phyloP scores from a whole-genome alignment of 441 rosid genomes.

The Pelargonium fulgidum region DNA sequence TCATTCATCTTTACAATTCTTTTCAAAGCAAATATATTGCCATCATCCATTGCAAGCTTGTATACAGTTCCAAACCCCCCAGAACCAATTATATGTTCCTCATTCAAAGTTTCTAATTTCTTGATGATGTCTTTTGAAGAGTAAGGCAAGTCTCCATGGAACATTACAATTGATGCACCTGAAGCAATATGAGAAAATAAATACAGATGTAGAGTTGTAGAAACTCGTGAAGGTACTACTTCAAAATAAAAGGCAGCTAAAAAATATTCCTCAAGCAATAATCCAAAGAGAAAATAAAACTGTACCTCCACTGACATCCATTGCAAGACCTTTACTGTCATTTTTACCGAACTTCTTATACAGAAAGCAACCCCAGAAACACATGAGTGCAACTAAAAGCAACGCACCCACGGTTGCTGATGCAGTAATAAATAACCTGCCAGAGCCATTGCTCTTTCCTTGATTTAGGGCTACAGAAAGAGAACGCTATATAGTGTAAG shows the following conservation, averaged over 20 bases:
- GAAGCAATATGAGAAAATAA: constrained; percentile 23
- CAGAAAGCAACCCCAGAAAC: constrained; percentile 98
- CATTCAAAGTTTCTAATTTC: constrained; percentile 73
- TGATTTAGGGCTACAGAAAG: constrained; percentile 49
- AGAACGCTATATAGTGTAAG: constrained; percentile 4
- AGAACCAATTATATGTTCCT: constrained; percentile 79
- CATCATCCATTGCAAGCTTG: constrained; percentile 97
- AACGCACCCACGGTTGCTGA: constrained; percentile 93
- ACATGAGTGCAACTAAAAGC: constrained; percentile 97
- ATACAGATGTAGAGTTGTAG: constrained; percentile 1
- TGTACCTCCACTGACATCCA: constrained; percentile 84
- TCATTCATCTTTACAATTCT: constrained; percentile 82
- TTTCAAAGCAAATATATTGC: constrained; percentile 81
- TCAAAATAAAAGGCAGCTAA: neutral
- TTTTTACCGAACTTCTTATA: constrained; percentile 91
- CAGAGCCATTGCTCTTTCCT: constrained; percentile 63
- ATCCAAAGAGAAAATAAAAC: neutral
- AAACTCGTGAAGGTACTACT: constrained; percentile 4
- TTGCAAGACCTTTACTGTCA: constrained; percentile 69
- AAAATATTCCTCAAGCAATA: too few relatives aligned
- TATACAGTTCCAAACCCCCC: constrained; percentile 97
- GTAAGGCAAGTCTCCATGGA: constrained; percentile 98
- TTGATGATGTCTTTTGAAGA: constrained; percentile 87
- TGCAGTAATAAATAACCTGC: constrained; percentile 76
- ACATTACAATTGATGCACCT: constrained; percentile 97